Evolutionary conservation across 2,329 filamentous ascomycete species (phyloP), one percentile per base, ranked within the genome.

Genomic region (Colletotrichum sidae): DNA sequence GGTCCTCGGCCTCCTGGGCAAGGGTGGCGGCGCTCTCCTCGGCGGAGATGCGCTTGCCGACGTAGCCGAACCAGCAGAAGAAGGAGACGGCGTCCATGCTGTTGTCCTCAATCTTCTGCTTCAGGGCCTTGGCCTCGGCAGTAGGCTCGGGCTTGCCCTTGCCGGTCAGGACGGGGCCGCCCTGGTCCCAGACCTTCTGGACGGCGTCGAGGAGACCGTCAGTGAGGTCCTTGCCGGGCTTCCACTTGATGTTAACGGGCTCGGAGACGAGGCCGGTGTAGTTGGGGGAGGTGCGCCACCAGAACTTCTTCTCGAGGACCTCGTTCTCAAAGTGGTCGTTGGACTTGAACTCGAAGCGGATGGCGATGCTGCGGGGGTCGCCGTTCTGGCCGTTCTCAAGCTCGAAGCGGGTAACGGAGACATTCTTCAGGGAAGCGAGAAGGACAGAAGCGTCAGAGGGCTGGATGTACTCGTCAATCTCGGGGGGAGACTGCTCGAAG

Each of bases 221-320:
- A 42, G 93, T 97, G 72, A 94, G 81, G 78, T 98, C 95, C 83
- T 92, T 92, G 74, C 87, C 91, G 72, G 88, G 86, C 87, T 94
- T 96, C 94, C 93, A 97, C 75, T 89, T 84, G 78, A 98, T 95
- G 71, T 89, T 85, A 70, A 97, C 92, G 6, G 95, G 95, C 82
- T 97, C 93, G 33, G 90, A 94, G 62, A 97, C 93, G 39, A 97
- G 85, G 41, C 92, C 92, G 41, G 86, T 83, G 88, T 88, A 94
- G 73, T 90, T 86, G 75, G 84, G 86, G 66, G 86, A 83, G 76
- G 86, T 86, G 70, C 94, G 89, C 84, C 90, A 93, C 87, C 90
- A 95, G 80, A 98, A 97, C 75, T 92, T 92, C 89, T 98, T 98
- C 81, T 95, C 92, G 53, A 98, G 80, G 58, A 89, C 86, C 59